A percentile compares a stretch with the other conserved stretches of the same genome.
Evolutionary conservation across 306 rosid genomes (phyloP).

Genomic region (Glycine latifolia): DNA sequence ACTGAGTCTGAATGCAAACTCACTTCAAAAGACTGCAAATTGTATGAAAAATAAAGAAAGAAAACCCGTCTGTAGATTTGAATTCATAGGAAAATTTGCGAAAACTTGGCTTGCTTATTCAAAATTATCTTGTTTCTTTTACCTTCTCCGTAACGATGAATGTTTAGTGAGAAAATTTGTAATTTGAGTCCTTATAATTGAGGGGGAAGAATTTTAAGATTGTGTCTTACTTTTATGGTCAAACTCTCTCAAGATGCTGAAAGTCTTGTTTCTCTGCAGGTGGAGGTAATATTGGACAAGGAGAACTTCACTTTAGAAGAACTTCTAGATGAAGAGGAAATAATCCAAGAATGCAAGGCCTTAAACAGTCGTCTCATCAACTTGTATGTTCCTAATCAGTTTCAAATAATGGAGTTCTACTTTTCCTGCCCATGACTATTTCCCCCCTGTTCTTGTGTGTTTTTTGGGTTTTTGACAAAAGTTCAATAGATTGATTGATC

Average conservation of each 20-base stretch:
- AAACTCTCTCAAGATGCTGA: not conserved
- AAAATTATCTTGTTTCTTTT: not conserved
- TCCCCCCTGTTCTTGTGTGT: not conserved
- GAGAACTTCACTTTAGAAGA: slow-evolving; percentile 89
- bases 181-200: not conserved
- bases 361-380: slow-evolving; percentile 94
- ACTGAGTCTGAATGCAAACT: not conserved
- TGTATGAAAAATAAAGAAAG: not conserved
- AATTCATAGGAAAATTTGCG: slow-evolving; percentile 14
- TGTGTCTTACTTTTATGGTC: not conserved
- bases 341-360: slow-evolving; percentile 98
- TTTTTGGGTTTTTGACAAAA: not conserved
- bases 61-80: slow-evolving; percentile 6
- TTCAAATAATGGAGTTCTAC: not conserved
- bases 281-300: slow-evolving; percentile 85
- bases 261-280: slow-evolving; percentile 53
- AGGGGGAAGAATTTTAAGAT: not conserved
- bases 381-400: slow-evolving; percentile 61
- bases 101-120: slow-evolving; percentile 7
- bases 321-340: slow-evolving; percentile 95
- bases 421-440: not conserved
- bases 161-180: too few relatives aligned
- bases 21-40: too few relatives aligned
- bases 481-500: slow-evolving; percentile 1
- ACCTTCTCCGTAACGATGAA: too few relatives aligned